Conservation (phyloP, 257 asterid genomes). For the Scutellaria minor region DNA sequence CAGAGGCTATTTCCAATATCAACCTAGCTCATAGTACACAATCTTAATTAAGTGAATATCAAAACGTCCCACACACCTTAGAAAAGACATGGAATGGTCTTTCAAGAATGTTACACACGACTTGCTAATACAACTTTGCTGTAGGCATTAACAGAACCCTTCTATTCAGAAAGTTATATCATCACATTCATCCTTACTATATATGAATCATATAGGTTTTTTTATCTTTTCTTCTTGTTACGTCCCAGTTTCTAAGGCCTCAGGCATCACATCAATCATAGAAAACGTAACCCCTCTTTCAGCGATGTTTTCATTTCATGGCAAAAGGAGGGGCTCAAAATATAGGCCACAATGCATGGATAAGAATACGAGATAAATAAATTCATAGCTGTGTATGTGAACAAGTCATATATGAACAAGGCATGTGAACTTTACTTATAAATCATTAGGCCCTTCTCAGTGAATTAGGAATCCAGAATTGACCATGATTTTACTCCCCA, state of each 20-base stretch:
- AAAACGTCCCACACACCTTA: slow-evolving; percentile 23
- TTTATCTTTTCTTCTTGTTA: neutral
- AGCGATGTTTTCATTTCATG: slow-evolving; percentile 8
- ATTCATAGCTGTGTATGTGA: slow-evolving; percentile 11
- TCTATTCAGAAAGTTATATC: neutral
- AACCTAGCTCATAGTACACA: neutral
- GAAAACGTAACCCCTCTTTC: neutral
- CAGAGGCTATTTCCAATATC: neutral
- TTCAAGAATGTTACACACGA: neutral
- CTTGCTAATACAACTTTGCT: slow-evolving; percentile 15
- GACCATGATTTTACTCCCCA: slow-evolving; percentile 26
- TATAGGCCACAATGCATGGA: slow-evolving; percentile 13
- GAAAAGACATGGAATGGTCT: slow-evolving; percentile 1
- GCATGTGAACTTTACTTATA: slow-evolving; percentile 7
- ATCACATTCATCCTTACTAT: neutral
- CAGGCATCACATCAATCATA: neutral
- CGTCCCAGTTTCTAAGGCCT: slow-evolving; percentile 6
- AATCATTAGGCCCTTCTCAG: slow-evolving; percentile 10
- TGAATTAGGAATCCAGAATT: neutral
- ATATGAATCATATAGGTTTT: neutral
- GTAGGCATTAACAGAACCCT: slow-evolving; percentile 4
- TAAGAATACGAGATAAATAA: slow-evolving; percentile 12
- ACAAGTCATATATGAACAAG: slow-evolving; percentile 21
- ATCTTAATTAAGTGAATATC: slow-evolving; percentile 15
- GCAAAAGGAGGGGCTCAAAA: slow-evolving; percentile 20